Evolutionary conservation across 2,329 filamentous ascomycete species (phyloP).

Genomic region (Lomentospora prolificans): DNA sequence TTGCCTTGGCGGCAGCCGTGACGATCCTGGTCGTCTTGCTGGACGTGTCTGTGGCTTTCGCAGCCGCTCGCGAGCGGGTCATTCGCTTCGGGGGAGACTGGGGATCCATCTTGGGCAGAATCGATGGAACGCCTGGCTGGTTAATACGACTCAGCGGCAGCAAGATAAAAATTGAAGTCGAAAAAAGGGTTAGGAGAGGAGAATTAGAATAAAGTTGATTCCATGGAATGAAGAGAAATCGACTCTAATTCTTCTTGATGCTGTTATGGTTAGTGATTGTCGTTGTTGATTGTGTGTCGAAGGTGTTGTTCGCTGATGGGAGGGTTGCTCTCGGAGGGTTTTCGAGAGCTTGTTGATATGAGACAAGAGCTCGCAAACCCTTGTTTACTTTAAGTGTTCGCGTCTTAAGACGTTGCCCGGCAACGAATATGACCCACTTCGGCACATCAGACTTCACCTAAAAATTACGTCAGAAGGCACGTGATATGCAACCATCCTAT

Average conservation of each 20-base stretch:
- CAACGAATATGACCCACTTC: constrained; percentile 7
- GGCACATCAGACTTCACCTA: neutral
- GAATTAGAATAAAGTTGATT: constrained; percentile 4
- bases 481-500: neutral
- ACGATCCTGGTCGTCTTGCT: constrained; percentile 34
- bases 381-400: constrained; percentile 5
- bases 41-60: constrained; percentile 24
- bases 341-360: neutral
- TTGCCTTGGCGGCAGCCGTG: constrained; percentile 39
- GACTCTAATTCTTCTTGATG: neutral
- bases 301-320: neutral
- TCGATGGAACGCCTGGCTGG: neutral
- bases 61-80: constrained; percentile 39
- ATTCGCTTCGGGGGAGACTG: constrained; percentile 49
- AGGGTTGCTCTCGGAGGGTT: neutral
- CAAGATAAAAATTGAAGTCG: neutral
- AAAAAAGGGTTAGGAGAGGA: neutral
- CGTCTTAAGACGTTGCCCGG: constrained; percentile 2
- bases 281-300: neutral
- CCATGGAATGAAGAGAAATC: neutral
- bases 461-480: neutral
- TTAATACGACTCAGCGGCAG: neutral
- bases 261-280: constrained; percentile 2
- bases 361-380: neutral
- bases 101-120: constrained; percentile 34